These are phyloP conservation scores for Penicillium paneum DNA, from an alignment of 2,329 filamentous ascomycete genomes.

Conservation along the genomic window DNA sequence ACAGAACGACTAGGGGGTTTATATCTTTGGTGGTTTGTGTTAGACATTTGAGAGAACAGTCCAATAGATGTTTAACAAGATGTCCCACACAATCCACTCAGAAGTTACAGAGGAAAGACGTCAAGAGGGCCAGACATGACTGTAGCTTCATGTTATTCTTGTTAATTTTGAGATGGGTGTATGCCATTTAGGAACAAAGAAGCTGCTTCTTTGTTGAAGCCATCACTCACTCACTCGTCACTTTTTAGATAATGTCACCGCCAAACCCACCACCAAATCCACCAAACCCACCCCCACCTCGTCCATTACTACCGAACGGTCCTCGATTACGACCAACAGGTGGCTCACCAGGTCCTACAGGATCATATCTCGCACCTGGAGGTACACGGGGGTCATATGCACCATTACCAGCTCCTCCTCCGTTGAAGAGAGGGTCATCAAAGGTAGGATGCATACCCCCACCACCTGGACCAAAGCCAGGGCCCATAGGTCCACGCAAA, in stretches of 20 bases:
- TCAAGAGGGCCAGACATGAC: background rate
- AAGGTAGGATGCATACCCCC: slow-evolving; percentile 96
- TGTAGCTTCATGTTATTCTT: background rate
- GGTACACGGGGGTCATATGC: slow-evolving; percentile 70
- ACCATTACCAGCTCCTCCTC: slow-evolving; percentile 47
- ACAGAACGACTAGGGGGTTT: background rate
- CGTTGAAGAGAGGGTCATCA: slow-evolving; percentile 80
- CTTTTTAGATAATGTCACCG: slow-evolving; percentile 41
- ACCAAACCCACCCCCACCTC: slow-evolving; percentile 45
- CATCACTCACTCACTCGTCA: background rate
- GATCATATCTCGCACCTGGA: slow-evolving; percentile 89
- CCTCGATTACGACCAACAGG: slow-evolving; percentile 46
- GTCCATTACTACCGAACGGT: slow-evolving; percentile 40
- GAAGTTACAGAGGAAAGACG: background rate
- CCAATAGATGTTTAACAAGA: background rate
- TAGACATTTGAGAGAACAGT: background rate
- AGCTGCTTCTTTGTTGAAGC: background rate
- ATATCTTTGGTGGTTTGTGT: background rate
- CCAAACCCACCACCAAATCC: slow-evolving; percentile 55
- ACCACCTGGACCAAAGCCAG: slow-evolving; percentile 58
- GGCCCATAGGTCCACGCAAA: slow-evolving; percentile 64
- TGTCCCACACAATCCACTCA: background rate
- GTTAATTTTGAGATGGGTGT: background rate
- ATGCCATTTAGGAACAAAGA: background rate
- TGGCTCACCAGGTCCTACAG: slow-evolving; percentile 67